Evolutionary conservation across 441 rosid genomes (phyloP), one percentile per base, ranked within the genome.

Genomic region (Dalechampia spathulata): DNA sequence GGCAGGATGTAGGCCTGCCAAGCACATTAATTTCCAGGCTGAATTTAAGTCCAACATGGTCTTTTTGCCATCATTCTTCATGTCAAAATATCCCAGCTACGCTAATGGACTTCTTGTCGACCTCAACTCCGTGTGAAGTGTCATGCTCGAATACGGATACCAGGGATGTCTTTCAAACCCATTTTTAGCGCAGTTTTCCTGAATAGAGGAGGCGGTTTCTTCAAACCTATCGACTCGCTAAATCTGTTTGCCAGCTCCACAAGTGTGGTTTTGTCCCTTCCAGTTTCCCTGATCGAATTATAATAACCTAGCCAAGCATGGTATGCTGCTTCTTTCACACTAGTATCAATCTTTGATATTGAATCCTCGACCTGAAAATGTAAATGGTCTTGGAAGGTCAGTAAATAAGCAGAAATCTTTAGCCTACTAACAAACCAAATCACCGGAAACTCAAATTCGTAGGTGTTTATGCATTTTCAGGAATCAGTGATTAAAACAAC

Each of bases 271-370:
- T 90, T 90, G 44, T 86, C 96, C 66, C 95, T 70, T 52, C 98
- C 87, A 13, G 80, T 87, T 77, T 83, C 84, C 56, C 78, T 71
- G 74, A 87, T 79, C 2, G 96, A 90, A 74, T 80, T 87, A 57
- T 93, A 90, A 54, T 90, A 94, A 48, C 91, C 91, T 43, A 94
- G 90, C 96, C 99, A 94, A 44, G 91, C 90, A 72, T 87, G 94
- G 72, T 83, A 94, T 21, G 95, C 96, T 49, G 84, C 95, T 79
- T 94, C 99, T 78, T 86, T 90, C 60, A 83, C 63, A 58, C 85
- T 82, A 28, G 70, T 75, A 66, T 87, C 99, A 41, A 94, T 70
- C 75, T 80, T 87, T 44, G 63, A 76, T 76, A 94, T 65, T 4
- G 93, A 80, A 45, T 65, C 55, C 27, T 81, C 89, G 60, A 81